A percentile compares a stretch with the other conserved stretches of the same genome.
Conservation (phyloP, 306 rosid species). For the Dicorynia guianensis region DNA sequence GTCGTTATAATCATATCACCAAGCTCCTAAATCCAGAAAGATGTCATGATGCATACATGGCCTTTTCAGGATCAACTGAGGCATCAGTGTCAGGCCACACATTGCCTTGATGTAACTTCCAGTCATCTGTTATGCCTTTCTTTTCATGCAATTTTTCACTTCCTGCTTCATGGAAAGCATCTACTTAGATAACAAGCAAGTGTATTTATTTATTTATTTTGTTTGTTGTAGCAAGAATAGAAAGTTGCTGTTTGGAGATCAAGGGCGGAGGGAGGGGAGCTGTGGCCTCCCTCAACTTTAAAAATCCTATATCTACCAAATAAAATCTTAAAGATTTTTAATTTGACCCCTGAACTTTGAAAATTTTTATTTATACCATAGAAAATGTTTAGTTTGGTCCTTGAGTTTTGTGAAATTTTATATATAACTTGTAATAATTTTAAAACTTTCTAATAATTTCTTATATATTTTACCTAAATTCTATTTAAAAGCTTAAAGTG, state of each 20-base stretch:
- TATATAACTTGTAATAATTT: too few species aligned
- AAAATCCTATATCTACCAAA: too few species aligned
- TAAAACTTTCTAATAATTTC: too few species aligned
- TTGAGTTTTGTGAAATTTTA: too few species aligned
- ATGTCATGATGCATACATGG: constrained; percentile 57
- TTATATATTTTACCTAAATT: too few species aligned
- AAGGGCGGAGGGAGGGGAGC: too few species aligned
- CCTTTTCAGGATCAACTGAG: constrained; percentile 76
- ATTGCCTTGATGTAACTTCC: constrained; percentile 87
- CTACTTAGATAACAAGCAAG: background rate
- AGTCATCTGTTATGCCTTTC: constrained; percentile 74
- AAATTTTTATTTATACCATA: too few species aligned
- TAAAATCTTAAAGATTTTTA: too few species aligned
- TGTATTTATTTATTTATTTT: constrained; percentile 5
- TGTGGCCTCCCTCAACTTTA: too few species aligned
- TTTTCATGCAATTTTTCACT: constrained; percentile 71
- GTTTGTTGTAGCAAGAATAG: constrained; percentile 1
- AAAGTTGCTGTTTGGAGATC: background rate
- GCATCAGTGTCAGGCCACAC: constrained; percentile 78
- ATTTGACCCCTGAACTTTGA: too few species aligned
- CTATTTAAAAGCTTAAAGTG: too few species aligned
- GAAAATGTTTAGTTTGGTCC: too few species aligned
- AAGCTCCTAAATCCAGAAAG: constrained; percentile 12
- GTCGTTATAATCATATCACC: constrained; percentile 4
- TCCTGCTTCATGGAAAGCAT: constrained; percentile 55